Percentiles rank a stretch among this genome's conserved stretches.
Evolutionary conservation across 202 grass and related monocot genomes (phyloP).

Genomic region (Carex sylvatica): DNA sequence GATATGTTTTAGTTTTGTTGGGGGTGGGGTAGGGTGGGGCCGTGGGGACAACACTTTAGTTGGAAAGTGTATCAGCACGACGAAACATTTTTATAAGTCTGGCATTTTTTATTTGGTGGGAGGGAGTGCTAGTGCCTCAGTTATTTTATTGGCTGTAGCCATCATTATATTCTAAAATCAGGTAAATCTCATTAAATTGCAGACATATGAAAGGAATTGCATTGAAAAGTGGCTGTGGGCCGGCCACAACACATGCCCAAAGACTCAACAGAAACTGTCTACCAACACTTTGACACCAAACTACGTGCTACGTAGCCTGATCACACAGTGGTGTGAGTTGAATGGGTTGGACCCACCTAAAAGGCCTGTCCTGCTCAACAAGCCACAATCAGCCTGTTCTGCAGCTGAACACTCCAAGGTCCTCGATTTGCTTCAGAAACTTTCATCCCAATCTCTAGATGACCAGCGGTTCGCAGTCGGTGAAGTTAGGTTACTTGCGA

Average conservation of each 20-base stretch:
- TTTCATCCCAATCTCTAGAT: slow-evolving; percentile 69
- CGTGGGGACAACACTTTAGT: background rate
- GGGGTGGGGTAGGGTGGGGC: too few species aligned
- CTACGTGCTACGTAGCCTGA: slow-evolving; percentile 75
- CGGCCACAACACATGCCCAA: slow-evolving; percentile 79
- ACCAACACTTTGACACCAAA: slow-evolving; percentile 83
- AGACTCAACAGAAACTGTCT: slow-evolving; percentile 79
- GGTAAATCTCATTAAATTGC: slow-evolving; percentile 31
- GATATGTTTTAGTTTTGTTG: background rate
- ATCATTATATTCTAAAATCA: background rate
- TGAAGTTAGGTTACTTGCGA: slow-evolving; percentile 83
- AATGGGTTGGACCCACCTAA: slow-evolving; percentile 79
- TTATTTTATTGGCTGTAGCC: background rate
- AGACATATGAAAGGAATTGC: slow-evolving; percentile 81
- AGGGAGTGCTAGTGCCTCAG: background rate
- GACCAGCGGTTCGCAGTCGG: slow-evolving; percentile 59
- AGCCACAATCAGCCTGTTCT: slow-evolving; percentile 47
- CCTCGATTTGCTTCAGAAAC: slow-evolving; percentile 67
- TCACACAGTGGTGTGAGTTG: slow-evolving; percentile 85
- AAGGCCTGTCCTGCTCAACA: slow-evolving; percentile 36
- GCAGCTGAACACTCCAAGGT: slow-evolving; percentile 69
- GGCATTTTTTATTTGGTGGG: background rate
- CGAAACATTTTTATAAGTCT: background rate
- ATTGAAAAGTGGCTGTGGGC: slow-evolving; percentile 85
- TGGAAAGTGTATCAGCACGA: background rate